phyloP scores from a whole-genome alignment of 2,329 filamentous ascomycete genomes.

The Capronia epimyces region DNA sequence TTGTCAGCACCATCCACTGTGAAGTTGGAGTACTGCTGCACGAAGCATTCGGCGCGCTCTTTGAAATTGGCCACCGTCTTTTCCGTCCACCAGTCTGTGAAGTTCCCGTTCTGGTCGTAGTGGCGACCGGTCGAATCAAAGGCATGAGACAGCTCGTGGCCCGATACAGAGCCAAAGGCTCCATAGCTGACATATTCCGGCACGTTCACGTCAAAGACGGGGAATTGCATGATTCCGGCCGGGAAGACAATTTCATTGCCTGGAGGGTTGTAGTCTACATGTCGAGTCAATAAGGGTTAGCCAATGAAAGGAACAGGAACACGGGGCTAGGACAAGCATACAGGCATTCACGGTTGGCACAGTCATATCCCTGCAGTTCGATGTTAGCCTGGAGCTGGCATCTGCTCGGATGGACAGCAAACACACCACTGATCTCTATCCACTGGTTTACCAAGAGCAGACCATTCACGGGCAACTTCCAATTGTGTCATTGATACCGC shows the following conservation, averaged over 20 bases:
- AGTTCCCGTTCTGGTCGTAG: constrained; percentile 60
- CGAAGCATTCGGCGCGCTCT: constrained; percentile 58
- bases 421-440: constrained; percentile 53
- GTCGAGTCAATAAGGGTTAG: neutral
- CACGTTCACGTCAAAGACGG: constrained; percentile 58
- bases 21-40: constrained; percentile 61
- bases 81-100: constrained; percentile 63
- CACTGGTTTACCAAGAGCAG: constrained; percentile 54
- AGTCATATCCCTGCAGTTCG: constrained; percentile 46
- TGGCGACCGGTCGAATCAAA: constrained; percentile 63
- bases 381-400: neutral
- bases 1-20: constrained; percentile 53
- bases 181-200: constrained; percentile 64
- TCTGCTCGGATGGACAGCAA: neutral
- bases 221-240: constrained; percentile 64
- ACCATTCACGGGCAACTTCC: constrained; percentile 49
- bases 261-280: constrained; percentile 49
- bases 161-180: constrained; percentile 62
- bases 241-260: constrained; percentile 64
- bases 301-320: neutral
- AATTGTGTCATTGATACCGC: constrained; percentile 48
- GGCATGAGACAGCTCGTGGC: constrained; percentile 65
- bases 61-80: constrained; percentile 55
- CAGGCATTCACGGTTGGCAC: constrained; percentile 60
- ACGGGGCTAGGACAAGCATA: constrained; percentile 6